phyloP scores from a whole-genome alignment of 345 rosid species.

The Conringia planisiliqua region DNA sequence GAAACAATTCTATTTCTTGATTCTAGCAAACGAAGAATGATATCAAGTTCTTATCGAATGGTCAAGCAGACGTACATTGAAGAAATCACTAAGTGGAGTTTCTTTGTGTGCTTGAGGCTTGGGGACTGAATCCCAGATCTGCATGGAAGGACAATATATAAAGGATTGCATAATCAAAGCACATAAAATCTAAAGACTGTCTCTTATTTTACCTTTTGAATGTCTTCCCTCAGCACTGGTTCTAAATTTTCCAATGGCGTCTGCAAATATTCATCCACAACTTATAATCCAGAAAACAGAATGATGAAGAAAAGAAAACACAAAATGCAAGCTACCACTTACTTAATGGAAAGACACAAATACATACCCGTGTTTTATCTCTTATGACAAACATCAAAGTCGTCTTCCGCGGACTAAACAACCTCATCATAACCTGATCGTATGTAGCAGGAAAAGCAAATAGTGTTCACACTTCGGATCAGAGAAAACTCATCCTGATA shows the following conservation, averaged over 20 bases:
- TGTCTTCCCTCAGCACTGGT: slow-evolving; percentile 93
- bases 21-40: slow-evolving; percentile 4
- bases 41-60: slow-evolving; percentile 11
- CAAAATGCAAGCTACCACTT: neutral
- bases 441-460: slow-evolving; percentile 25
- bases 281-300: slow-evolving; percentile 3
- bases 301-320: neutral
- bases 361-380: slow-evolving; percentile 89
- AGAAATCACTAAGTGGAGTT: slow-evolving; percentile 93
- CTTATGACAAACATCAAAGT: slow-evolving; percentile 98
- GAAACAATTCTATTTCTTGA: slow-evolving; percentile 4
- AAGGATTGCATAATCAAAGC: slow-evolving; percentile 18
- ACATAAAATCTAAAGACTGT: slow-evolving; percentile 16
- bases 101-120: slow-evolving; percentile 93
- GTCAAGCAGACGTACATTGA: slow-evolving; percentile 58
- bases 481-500: slow-evolving; percentile 12
- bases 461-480: neutral
- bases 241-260: slow-evolving; percentile 94
- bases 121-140: slow-evolving; percentile 98
- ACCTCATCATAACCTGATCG: slow-evolving; percentile 94
- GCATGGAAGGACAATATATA: slow-evolving; percentile 28
- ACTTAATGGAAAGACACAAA: neutral
- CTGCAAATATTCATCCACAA: slow-evolving; percentile 45
- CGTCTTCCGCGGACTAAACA: slow-evolving; percentile 99
- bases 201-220: slow-evolving; percentile 67